Evolutionary conservation across 108 stramenopile species (phyloP), one percentile per base, ranked within the genome.

Genomic region (Nannochloropsis salina): DNA sequence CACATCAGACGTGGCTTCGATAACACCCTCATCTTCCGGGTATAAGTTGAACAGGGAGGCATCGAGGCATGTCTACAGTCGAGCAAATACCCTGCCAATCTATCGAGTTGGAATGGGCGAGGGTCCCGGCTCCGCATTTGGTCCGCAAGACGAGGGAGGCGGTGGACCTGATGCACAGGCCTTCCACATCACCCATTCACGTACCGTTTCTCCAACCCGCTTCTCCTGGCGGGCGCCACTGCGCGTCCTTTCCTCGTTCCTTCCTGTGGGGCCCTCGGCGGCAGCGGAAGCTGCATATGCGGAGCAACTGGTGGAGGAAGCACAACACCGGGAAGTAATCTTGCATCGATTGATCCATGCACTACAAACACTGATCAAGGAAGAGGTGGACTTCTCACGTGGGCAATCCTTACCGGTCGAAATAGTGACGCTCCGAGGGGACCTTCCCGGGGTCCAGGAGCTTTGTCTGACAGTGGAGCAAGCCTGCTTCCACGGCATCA

Each of bases 391-490:
- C 61, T 1, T 74, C 61, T 74, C 61, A 6, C 20, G 20, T 15
- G 61, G 61, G 20, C 61, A 74, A 74, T 15, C 20, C 20, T 1
- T n/a, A 74, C 61, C 61, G 20, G 61, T 74, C 20, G 61, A 74
- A 74, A n/a, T 74, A n/a, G 61, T 74, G 8, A n/a, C n/a, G 61
- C 61, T 74, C 20, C 8, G 20, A n/a, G 61, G 61, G 61, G 61
- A 74, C 8, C n/a, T 74, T 15, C 61, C 61, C 15, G 61, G 61
- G 61, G 61, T 74, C 20, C 61, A 74, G 61, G 61, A 74, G 61
- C n/a, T 74, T 15, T 74, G 61, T 74, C 31, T 81, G 81, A 40
- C 81, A 41, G 81, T 81, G 20, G 81, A 81, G 31, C 81, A 81
- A 40, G 22, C 40, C 9, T 81, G 81, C 31, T 81, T 81, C 31